These are phyloP conservation scores for Fennellomyces sp. DNA, from an alignment of 371 early-diverging fungal species.

Conservation along the genomic window DNA sequence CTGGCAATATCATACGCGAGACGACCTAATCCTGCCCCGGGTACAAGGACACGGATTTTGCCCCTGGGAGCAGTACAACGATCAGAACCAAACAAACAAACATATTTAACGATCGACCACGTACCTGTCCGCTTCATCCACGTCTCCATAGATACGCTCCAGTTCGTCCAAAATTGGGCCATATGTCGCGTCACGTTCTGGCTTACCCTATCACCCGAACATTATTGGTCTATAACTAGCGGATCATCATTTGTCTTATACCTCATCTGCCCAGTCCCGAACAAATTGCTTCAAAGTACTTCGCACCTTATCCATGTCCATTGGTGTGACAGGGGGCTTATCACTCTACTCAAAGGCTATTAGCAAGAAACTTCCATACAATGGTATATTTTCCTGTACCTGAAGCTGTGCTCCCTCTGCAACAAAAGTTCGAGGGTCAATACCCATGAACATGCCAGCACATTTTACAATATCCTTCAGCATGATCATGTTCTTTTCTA, in stretches of 20 bases:
- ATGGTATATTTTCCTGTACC: background rate
- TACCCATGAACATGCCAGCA: conserved; percentile 39
- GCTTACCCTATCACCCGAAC: conserved; percentile 57
- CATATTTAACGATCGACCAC: background rate
- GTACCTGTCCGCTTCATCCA: conserved; percentile 48
- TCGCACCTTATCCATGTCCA: conserved; percentile 87
- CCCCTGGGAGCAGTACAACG: conserved; percentile 39
- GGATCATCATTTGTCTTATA: conserved; percentile 14
- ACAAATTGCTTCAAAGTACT: conserved; percentile 91
- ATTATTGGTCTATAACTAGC: background rate
- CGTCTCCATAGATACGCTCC: conserved; percentile 49
- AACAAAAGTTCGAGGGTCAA: conserved; percentile 48
- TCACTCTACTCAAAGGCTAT: conserved; percentile 13
- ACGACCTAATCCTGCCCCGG: conserved; percentile 92
- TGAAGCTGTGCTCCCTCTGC: conserved; percentile 41
- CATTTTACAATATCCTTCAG: conserved; percentile 48
- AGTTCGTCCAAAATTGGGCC: conserved; percentile 79
- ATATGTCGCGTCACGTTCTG: conserved; percentile 82
- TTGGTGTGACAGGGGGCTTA: conserved; percentile 58
- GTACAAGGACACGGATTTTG: conserved; percentile 72
- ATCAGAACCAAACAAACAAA: background rate
- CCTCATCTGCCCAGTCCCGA: conserved; percentile 88
- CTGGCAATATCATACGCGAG: conserved; percentile 86
- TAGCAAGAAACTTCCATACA: background rate
- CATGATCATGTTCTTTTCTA: conserved; percentile 51